These are phyloP conservation scores for Sarcodon aspratus DNA, from an alignment of 768 basidiomycete species.

Conservation along the genomic window DNA sequence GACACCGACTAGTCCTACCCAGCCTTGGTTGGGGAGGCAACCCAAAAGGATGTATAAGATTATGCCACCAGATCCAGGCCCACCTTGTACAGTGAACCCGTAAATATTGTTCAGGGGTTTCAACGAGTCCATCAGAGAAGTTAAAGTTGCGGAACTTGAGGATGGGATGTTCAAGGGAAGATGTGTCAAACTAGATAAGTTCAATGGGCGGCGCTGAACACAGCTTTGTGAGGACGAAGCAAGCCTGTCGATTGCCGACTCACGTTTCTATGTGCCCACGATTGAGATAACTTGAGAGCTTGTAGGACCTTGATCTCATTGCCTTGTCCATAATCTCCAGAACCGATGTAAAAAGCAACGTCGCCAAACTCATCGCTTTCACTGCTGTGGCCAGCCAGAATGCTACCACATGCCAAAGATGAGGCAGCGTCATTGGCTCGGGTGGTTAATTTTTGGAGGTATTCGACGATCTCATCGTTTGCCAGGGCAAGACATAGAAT, in stretches of 20 bases:
- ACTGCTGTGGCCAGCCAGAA: conserved; percentile 39
- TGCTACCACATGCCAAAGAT: conserved; percentile 33
- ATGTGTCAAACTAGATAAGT: neutral
- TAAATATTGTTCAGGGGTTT: neutral
- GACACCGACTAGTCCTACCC: neutral
- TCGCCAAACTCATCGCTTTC: conserved; percentile 50
- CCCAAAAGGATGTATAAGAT: neutral
- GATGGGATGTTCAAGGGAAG: neutral
- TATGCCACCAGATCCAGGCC: neutral
- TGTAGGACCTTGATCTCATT: conserved; percentile 20
- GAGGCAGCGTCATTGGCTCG: conserved; percentile 28
- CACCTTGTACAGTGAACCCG: neutral
- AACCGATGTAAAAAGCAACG: conserved; percentile 40
- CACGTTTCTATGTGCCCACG: neutral
- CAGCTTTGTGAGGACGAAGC: neutral
- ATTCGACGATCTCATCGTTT: conserved; percentile 2
- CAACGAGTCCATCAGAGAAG: neutral
- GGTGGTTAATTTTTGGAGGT: conserved; percentile 23
- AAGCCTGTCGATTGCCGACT: neutral
- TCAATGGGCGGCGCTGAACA: neutral
- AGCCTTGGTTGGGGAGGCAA: neutral
- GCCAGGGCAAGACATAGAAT: neutral
- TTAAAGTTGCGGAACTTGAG: neutral
- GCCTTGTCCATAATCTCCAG: conserved; percentile 22
- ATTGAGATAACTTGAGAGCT: conserved; percentile 1